Percentiles rank a stretch among this genome's conserved stretches.
These are phyloP conservation scores for Puccinellia tenuiflora DNA, from an alignment of 176 grass and related monocot genomes.

Conservation along the genomic window DNA sequence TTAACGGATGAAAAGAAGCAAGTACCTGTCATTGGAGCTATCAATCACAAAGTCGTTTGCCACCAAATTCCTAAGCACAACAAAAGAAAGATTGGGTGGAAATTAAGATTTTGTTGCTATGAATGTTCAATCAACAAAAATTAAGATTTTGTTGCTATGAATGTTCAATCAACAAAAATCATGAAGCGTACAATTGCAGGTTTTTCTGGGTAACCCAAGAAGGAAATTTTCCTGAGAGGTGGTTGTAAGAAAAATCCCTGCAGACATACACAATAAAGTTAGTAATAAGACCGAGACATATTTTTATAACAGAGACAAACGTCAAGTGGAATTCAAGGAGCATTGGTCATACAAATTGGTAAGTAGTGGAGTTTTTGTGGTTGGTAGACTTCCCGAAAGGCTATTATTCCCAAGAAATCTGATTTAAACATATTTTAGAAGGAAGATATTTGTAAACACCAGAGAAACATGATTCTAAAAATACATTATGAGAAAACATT, in stretches of 20 bases:
- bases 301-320: background rate
- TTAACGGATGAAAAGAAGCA: background rate
- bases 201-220: background rate
- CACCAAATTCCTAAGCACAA: constrained; percentile 14
- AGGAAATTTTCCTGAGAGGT: constrained; percentile 6
- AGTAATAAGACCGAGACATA: background rate
- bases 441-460: background rate
- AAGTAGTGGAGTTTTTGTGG: background rate
- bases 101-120: constrained; percentile 7
- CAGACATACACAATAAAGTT: background rate
- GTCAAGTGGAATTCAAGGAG: background rate
- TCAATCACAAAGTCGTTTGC: background rate
- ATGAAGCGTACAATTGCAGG: background rate
- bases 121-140: too few species aligned
- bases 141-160: background rate
- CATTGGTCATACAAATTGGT: constrained; percentile 3
- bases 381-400: constrained; percentile 11
- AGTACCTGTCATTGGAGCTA: constrained; percentile 4
- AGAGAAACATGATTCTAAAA: background rate
- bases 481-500: background rate
- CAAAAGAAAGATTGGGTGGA: background rate
- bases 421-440: background rate
- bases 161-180: background rate
- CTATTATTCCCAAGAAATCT: constrained; percentile 17
- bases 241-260: constrained; percentile 20